These are phyloP conservation scores for Herpotrichia juniperi DNA, from an alignment of 2,329 filamentous ascomycete genomes.

Conservation along the genomic window DNA sequence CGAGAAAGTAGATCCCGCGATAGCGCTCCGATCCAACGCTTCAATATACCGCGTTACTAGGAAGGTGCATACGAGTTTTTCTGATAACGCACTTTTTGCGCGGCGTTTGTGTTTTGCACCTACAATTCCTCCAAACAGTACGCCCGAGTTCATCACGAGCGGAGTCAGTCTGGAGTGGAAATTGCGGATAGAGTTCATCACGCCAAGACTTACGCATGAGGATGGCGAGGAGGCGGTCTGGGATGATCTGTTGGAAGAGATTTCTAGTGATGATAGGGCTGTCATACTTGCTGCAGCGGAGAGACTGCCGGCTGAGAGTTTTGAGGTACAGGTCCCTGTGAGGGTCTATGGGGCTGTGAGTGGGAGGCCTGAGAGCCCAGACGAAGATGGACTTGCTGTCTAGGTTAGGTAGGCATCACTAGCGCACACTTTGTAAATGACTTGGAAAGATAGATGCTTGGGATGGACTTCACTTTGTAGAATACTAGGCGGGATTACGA, in stretches of 20 bases:
- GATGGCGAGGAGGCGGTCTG: conserved; percentile 21
- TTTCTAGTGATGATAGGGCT: conserved; percentile 79
- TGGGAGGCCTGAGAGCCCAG: conserved; percentile 39
- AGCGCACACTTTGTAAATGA: background rate
- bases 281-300: conserved; percentile 79
- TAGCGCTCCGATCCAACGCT: conserved; percentile 83
- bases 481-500: background rate
- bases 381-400: conserved; percentile 40
- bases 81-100: conserved; percentile 83
- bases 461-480: background rate
- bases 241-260: conserved; percentile 72
- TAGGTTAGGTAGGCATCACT: conserved; percentile 17
- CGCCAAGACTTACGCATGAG: conserved; percentile 61
- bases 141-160: conserved; percentile 90
- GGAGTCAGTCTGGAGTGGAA: conserved; percentile 89
- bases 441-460: background rate
- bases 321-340: conserved; percentile 85
- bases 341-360: conserved; percentile 72
- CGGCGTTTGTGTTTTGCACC: conserved; percentile 80
- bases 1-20: conserved; percentile 78
- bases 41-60: conserved; percentile 88
- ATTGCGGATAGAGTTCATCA: conserved; percentile 90
- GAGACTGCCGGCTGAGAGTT: conserved; percentile 82
- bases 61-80: conserved; percentile 76
- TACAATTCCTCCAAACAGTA: conserved; percentile 81